Evolutionary conservation across 1,139 yeast species (phyloP), one percentile per base, ranked within the genome.

Genomic region (Candida sanyaensis): DNA sequence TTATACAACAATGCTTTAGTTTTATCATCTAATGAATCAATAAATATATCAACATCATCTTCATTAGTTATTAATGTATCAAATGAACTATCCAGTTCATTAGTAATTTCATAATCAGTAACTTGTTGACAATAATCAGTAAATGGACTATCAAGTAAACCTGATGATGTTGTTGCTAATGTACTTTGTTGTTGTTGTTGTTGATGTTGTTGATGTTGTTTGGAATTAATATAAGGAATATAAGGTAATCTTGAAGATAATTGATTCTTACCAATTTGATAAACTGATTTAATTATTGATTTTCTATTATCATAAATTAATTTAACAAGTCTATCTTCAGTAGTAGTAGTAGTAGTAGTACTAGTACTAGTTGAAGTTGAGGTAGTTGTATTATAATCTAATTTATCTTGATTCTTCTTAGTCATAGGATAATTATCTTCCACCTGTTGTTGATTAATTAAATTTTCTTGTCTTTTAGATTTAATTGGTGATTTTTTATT

Each of bases 11-110:
- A 53, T 12, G 52, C 47, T 45, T 68, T 69, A 6, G 65, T 55
- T 12, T 54, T 54, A 12, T 58, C 53, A 49, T 69, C 68, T 48
- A 71, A 56, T 5, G 62, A 55, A 30, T 60, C 61, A 21, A 69
- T 45, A 26, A 68, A 56, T 17, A 50, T 48, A 42, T 60, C 62
- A 28, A 64, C 48, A 36, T 57, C 55, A 17, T 49, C 47, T 27
- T 52, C 53, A 46, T 45, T 48, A 41, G 57, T 50, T 39, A 54
- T 17, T 17, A 17, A 17, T 17, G 21, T 17, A 17, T 17, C 21
- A 17, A 17, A 17, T 17, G 21, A 17, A 17, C 21, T 17, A 17
- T 17, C 21, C 21, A 17, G 21, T 17, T 17, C 21, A 17, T 17
- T 17, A 17, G 21, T 17, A 23, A 29, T 13, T 6, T 36, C 39